Evolutionary conservation across 257 asterid genomes (phyloP).

Genomic region (Solanum piurae): DNA sequence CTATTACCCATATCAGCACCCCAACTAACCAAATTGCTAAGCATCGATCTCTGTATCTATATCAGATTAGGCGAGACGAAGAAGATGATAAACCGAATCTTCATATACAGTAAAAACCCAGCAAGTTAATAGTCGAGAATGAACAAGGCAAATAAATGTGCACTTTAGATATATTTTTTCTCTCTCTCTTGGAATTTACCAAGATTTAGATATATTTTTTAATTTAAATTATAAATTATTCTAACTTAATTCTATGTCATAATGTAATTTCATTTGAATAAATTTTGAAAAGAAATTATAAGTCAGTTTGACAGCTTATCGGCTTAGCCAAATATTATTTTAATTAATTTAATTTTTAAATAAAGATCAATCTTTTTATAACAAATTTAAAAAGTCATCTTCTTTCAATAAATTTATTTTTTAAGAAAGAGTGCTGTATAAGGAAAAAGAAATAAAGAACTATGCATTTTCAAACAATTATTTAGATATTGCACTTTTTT

Average conservation of each 20-base stretch:
- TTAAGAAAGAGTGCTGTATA: too few species aligned
- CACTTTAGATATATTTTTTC: neutral
- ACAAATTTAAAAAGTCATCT: neutral
- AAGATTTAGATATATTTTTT: too few species aligned
- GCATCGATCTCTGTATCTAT: neutral
- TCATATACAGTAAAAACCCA: neutral
- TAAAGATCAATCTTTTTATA: neutral
- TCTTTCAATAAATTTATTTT: neutral
- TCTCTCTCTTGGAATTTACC: neutral
- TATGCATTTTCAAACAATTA: neutral
- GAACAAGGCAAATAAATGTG: neutral
- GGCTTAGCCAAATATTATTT: neutral
- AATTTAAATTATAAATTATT: too few species aligned
- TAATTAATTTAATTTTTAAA: neutral
- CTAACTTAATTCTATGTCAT: too few species aligned
- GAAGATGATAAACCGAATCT: neutral
- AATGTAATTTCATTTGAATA: too few species aligned
- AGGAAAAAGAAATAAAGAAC: neutral
- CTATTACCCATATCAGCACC: constrained; percentile 24
- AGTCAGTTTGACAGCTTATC: neutral
- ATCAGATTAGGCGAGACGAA: neutral
- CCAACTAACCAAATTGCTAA: neutral
- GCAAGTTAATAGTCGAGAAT: neutral
- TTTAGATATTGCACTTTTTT: too few species aligned
- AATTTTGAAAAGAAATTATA: neutral